Percentiles rank a stretch among this genome's conserved stretches.
Evolutionary conservation across 78 protist species (phyloP).

Genomic region (Carpediemonas membranifera): DNA sequence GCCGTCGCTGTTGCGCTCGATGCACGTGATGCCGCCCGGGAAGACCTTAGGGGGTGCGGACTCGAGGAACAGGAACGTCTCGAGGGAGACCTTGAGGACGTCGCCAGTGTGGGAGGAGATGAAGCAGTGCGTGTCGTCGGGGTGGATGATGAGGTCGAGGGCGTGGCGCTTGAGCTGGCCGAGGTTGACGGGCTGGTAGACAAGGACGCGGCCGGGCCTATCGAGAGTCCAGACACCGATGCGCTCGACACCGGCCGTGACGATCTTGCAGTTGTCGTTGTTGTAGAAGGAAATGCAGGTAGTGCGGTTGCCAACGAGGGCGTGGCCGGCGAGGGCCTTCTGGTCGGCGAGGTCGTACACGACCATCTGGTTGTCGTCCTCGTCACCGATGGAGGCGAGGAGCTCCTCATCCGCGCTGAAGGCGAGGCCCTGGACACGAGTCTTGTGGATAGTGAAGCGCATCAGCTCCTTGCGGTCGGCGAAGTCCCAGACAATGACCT

Average conservation of each 20-base stretch:
- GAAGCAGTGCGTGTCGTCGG: background rate
- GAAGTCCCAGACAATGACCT: slow-evolving; percentile 50
- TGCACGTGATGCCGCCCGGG: slow-evolving; percentile 7
- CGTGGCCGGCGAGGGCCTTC: slow-evolving; percentile 34
- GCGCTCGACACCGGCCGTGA: background rate
- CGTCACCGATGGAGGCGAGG: slow-evolving; percentile 60
- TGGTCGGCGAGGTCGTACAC: slow-evolving; percentile 51
- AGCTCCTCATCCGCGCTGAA: slow-evolving; percentile 42
- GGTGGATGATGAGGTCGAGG: background rate
- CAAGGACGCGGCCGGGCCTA: background rate
- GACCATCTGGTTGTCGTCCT: slow-evolving; percentile 54
- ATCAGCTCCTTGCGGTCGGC: slow-evolving; percentile 1
- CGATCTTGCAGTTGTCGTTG: background rate
- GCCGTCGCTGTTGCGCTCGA: background rate
- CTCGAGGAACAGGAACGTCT: background rate
- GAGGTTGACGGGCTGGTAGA: background rate
- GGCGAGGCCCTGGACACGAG: slow-evolving; percentile 35
- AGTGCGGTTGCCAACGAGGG: background rate
- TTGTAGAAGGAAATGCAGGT: background rate
- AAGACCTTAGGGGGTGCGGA: slow-evolving; percentile 26
- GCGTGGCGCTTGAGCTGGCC: background rate
- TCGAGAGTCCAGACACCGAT: background rate
- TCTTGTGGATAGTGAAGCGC: background rate
- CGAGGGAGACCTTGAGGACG: background rate
- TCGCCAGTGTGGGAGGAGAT: background rate